Base-by-base conservation (phyloP, 805 yeast genomes). In the Kodamaea sagamina region DNA sequence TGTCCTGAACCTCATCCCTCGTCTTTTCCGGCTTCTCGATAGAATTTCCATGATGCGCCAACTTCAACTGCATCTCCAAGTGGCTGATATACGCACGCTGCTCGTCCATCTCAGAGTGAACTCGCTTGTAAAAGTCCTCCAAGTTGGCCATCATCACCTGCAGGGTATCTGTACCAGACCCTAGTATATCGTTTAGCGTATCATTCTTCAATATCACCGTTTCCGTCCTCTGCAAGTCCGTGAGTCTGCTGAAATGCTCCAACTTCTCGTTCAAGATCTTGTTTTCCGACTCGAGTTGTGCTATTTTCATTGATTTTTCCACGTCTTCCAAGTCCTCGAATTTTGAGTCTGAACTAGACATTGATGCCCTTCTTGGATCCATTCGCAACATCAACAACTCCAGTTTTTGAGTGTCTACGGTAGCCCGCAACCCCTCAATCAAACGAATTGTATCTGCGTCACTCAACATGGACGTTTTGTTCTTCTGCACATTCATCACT, bases 171-270 rank as follows among this genome's bases (percentile, higher is more conserved):
- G 60, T 46, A 5, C 70, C 73, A 3, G 72, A 58, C 1, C 78
- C 74, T n/a, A 81, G 67, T 27, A 84, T 62, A 52, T 77, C 78
- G 48, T 81, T 82, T 38, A 83, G 62, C 2, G 81, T 68, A 44
- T 83, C 86, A 47, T 81, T 77, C 44, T 81, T 75, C 29, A 78
- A 68, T 31, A 80, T 74, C 12, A 80, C 74, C 0, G 79, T 71
- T 39, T 79, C 82, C 2, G 82, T 70, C 38, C 72, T 68, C 47
- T 77, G 82, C 32, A 79, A 72, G 53, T 84, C 88, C 26, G 79
- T 75, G 26, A 86, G 58, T 41, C 90, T 70, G 19, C 79, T 79
- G 41, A 80, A 67, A 59, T 87, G 93, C 47, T 84, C 89, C 13
- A 86, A 65, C 53, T 79, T 78, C 53, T 84, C 89, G 47, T 77